Conservation (phyloP, 148 eudicot species). For the Agrostemma githago region DNA sequence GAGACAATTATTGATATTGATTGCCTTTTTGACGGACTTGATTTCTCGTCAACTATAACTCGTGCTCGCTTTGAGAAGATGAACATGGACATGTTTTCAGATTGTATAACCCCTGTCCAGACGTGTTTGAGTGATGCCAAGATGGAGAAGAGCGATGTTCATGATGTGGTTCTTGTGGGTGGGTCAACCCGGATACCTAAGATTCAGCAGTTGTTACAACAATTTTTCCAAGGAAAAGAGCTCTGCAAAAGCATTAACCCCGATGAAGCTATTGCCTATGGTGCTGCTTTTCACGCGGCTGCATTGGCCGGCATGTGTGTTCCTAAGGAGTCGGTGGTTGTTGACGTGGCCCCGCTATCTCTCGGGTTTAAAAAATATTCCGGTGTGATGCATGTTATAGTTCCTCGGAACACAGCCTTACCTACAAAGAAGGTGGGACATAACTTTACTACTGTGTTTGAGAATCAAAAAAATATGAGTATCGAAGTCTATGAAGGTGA, state of each 20-base stretch:
- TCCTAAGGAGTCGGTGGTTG: not conserved
- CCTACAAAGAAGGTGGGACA: not conserved
- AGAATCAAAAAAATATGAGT: not conserved
- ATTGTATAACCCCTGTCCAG: not conserved
- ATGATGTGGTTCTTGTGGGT: not conserved
- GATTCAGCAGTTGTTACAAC: not conserved
- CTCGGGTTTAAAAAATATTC: not conserved
- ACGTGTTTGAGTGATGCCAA: not conserved
- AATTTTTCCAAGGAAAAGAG: not conserved
- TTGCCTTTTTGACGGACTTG: not conserved
- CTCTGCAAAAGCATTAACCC: slow-evolving; percentile 6
- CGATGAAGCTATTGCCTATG: not conserved
- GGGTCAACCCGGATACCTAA: not conserved
- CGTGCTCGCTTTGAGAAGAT: not conserved
- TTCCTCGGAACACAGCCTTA: not conserved
- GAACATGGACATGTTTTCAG: not conserved
- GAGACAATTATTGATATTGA: not conserved
- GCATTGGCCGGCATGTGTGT: not conserved
- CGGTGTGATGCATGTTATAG: not conserved
- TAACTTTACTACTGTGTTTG: not conserved
- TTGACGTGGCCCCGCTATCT: not conserved
- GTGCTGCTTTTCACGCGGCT: not conserved
- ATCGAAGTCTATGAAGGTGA: slow-evolving; percentile 10
- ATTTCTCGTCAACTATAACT: not conserved
- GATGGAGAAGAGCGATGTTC: not conserved